Evolutionary conservation across 2,329 filamentous ascomycete species (phyloP).

Genomic region (Scedosporium dehoogii): DNA sequence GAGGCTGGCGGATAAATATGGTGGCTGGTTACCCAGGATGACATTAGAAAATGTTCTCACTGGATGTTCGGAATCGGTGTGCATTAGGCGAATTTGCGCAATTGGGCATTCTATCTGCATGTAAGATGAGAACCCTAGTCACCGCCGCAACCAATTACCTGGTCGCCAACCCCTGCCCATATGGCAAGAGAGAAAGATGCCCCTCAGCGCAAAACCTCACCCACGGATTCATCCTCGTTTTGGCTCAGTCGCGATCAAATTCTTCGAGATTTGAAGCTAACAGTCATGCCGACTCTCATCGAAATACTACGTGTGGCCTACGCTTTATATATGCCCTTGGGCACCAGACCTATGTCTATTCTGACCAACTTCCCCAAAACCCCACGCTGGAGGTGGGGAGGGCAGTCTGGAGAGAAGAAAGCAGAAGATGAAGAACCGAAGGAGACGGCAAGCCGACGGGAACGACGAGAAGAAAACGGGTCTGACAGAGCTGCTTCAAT

Average conservation of each 20-base stretch:
- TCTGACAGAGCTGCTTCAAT: background rate
- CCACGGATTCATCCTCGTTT: background rate
- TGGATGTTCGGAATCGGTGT: too few species aligned
- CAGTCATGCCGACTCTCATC: background rate
- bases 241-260: background rate
- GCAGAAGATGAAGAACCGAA: background rate
- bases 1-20: too few species aligned
- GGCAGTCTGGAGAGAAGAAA: background rate
- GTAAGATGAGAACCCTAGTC: too few species aligned
- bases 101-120: too few species aligned
- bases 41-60: too few species aligned
- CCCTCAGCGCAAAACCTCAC: background rate
- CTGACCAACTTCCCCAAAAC: background rate
- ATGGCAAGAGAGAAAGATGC: background rate
- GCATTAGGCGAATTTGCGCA: too few species aligned
- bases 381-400: conserved; percentile 20
- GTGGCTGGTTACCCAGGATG: too few species aligned
- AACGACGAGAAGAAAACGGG: background rate
- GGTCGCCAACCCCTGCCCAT: background rate
- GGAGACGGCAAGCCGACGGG: background rate
- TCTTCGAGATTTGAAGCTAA: background rate
- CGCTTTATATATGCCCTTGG: background rate
- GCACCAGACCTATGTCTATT: background rate
- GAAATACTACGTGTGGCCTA: background rate
- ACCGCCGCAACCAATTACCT: too few species aligned